Base-by-base conservation (phyloP, 2,329 filamentous ascomycete genomes). In the Ophiosphaerella herpotricha region DNA sequence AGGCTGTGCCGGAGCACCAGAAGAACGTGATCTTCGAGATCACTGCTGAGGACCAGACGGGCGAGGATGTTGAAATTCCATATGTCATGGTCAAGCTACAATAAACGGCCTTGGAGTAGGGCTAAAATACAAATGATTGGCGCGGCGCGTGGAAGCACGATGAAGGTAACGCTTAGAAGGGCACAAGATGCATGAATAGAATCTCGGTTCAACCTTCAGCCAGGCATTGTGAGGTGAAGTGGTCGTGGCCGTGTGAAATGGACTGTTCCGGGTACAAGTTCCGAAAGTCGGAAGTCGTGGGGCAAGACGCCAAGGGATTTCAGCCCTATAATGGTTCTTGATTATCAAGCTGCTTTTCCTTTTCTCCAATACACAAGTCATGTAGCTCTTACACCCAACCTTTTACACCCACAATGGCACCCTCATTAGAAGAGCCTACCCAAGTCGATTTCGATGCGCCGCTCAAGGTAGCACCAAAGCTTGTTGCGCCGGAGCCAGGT, bases 21-120 rank as follows among this genome's bases (percentile, higher is more conserved):
- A 94, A 89, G 81, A 93, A 96, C 66, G 85, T 97, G 56, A 97
- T 97, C 64, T 95, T 97, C 69, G 94, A 97, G 78, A 66, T 97
- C 60, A 95, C 94, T 6, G 90, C 89, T 0, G 93, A 97, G 72
- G 94, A 97, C 69, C 78, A 85, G 68, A 87, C 85, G 3, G 93
- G 89, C 57, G 91, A 97, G 76, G 94, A 99, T 72, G 93, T 97
- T 1, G 94, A 99, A 77, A 89, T 97, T 60, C 94, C 94, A 4
- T 97, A 96, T 73, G 90, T 97, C 67, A 96, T 93, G 85, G 85
- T 96, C 59, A 93, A 87, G 78, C 77, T 91, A 51, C 78, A 80
- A 64, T 78, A 62, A 42, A 50, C 8, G 46, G 24, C 13, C 39
- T 34, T 32, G 32, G n/a, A 2, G 39, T 4, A 7, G 36, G 9